These are phyloP conservation scores for Gossypium mustelinum DNA, from an alignment of 345 rosid genomes.

Conservation along the genomic window DNA sequence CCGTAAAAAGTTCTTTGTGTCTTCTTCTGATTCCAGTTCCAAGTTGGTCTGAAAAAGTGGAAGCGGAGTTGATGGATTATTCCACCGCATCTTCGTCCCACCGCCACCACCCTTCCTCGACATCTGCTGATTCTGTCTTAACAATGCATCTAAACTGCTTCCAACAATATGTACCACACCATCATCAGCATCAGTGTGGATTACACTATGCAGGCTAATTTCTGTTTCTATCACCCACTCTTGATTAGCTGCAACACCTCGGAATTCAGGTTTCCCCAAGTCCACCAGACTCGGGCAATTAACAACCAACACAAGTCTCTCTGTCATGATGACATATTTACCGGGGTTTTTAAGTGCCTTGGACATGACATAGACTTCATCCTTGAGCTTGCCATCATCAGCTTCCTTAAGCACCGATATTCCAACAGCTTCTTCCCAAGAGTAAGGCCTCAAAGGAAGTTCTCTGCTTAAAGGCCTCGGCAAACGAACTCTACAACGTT, in stretches of 20 bases:
- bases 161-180: constrained; percentile 68
- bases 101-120: constrained; percentile 42
- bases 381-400: constrained; percentile 61
- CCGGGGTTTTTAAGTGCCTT: constrained; percentile 72
- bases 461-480: constrained; percentile 80
- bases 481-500: constrained; percentile 57
- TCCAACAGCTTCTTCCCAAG: constrained; percentile 93
- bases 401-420: constrained; percentile 59
- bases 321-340: constrained; percentile 57
- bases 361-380: constrained; percentile 59
- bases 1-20: constrained; percentile 44
- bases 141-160: constrained; percentile 58
- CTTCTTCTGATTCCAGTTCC: constrained; percentile 53
- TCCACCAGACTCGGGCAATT: constrained; percentile 64
- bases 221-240: constrained; percentile 74
- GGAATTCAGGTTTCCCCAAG: constrained; percentile 56
- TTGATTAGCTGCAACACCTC: constrained; percentile 59
- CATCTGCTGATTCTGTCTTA: constrained; percentile 54
- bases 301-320: constrained; percentile 54
- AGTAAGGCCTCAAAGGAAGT: constrained; percentile 75
- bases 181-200: constrained; percentile 53
- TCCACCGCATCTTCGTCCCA: constrained; percentile 51
- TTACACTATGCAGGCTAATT: constrained; percentile 63
- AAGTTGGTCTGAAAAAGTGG: constrained; percentile 72
- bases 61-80: constrained; percentile 43